Base-by-base conservation (phyloP, 2,329 filamentous ascomycete species). In the Microcera coccophila region DNA sequence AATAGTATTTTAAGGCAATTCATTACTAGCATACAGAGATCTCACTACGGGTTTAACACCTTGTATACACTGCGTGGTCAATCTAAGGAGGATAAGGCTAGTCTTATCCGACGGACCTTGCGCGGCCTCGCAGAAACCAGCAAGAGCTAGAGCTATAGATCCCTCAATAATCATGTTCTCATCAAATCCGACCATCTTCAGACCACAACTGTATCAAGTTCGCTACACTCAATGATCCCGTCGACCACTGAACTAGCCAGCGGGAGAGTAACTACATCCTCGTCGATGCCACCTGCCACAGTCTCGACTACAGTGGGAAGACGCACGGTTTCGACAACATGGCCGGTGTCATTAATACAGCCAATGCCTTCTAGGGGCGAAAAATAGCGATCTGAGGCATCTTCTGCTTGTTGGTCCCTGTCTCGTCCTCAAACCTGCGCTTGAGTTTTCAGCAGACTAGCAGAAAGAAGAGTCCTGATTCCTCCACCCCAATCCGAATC, bases 151-250 rank as follows among this genome's bases (percentile, higher is more conserved):
- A 12, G 53, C 53, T 9, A 51, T 53, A 17, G 54, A 49, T 1
- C 54, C 53, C 20, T 57, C 54, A 2, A 56, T 52, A 19, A 58
- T 39, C 55, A 58, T 55, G 22, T 57, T 57, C 42, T 58, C 50
- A 5, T 50, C 48, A 17, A 54, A 39, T 4, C 46, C 50, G 4
- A 57, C 38, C 2, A 22, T 15, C 34, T 38, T 50, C 26, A 56
- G 29, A 46, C 41, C 3, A 24, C 41, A 3, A 47, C 44, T 14
- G 54, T 58, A 4, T 54, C 45, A 0, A 33, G 47, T 19, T 58
- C 53, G 19, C 39, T 17, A 19, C 55, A 58, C 2, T 52, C 55
- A 7, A 58, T 19, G 14, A 57, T 52, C 12, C 50, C 32, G 4
- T 58, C 48, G 1, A 58, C 45, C n/a, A 58, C 55, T 0, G 45